Conservation (phyloP, 208 protist species). For the Strigomonas galati region DNA sequence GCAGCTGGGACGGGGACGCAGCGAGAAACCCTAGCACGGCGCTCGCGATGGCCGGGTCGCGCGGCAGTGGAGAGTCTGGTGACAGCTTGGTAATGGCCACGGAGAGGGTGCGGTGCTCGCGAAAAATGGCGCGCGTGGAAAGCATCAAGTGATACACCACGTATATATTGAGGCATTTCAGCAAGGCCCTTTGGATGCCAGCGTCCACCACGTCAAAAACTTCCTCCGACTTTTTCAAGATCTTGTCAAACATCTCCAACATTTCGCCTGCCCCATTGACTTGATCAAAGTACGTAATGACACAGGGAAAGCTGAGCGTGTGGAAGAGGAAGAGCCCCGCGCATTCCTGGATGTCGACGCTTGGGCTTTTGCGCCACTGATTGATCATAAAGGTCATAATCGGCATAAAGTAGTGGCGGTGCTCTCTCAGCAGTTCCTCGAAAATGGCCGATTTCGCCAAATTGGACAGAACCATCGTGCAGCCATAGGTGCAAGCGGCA, state of each 20-base stretch:
- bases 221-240: constrained; percentile 64
- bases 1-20: constrained; percentile 31
- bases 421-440: constrained; percentile 69
- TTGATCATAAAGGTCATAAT: constrained; percentile 74
- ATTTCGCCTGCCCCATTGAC: constrained; percentile 46
- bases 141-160: constrained; percentile 79
- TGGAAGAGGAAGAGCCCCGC: constrained; percentile 75
- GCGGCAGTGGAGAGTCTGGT: constrained; percentile 54
- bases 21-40: constrained; percentile 58
- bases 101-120: constrained; percentile 72
- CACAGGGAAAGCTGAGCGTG: constrained; percentile 77
- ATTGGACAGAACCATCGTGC: constrained; percentile 67
- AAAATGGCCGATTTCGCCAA: constrained; percentile 60
- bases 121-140: constrained; percentile 77
- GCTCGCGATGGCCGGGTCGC: constrained; percentile 43
- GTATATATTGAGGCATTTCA: constrained; percentile 81
- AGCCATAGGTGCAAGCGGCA: constrained; percentile 54
- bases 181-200: constrained; percentile 41
- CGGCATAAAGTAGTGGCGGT: constrained; percentile 51
- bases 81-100: constrained; percentile 65
- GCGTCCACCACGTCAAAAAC: constrained; percentile 66
- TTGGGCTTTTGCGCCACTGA: constrained; percentile 53
- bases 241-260: constrained; percentile 42
- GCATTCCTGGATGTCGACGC: constrained; percentile 63
- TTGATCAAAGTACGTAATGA: constrained; percentile 64